Evolutionary conservation across 106 monocot species (phyloP), one percentile per base, ranked within the genome.

Genomic region (Phalaenopsis aphrodite): DNA sequence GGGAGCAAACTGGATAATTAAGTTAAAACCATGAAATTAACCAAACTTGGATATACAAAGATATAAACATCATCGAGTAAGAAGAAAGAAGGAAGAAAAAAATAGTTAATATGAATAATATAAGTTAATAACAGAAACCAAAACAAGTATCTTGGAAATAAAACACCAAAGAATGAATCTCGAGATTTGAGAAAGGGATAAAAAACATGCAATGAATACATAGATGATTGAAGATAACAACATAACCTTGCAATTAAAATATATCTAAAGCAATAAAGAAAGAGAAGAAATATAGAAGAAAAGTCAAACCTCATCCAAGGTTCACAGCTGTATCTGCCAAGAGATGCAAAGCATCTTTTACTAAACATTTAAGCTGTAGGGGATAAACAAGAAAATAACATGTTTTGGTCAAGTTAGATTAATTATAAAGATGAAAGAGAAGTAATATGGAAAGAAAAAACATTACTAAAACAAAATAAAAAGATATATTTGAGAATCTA

Each of bases 291-390:
- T 5, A 12, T 24, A 8, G 68, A 11, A 69, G 68, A 30, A 69
- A 36, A 37, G 36, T 12, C 68, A 38, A 18, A 69, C 68, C 68
- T 69, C 37, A 14, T 69, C 12, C 68, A 69, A 69, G 68, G 37
- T 21, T 39, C 68, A 69, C 3, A 36, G 68, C 68, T 10, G 68
- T 21, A 69, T 69, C 68, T 38, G 68, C 68, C 68, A 69, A 37
- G 37, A 69, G 24, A 69, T 69, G 68, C 68, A 69, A 14, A 69
- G 68, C 68, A 69, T 69, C 36, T n/a, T n/a, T n/a, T n/a, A n/a
- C n/a, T n/a, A 69, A 14, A 37, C 21, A 18, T 21, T 5, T 38
- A 30, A 11, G 36, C 68, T 69, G 38, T 21, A 38, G 23, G 37
- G 36, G 8, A 69, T 39, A 69, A 48, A 69, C 30, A 69, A 36